Evolutionary conservation across 1,139 yeast genomes (phyloP), one percentile per base, ranked within the genome.

Genomic region (Wickerhamomyces sp.): DNA sequence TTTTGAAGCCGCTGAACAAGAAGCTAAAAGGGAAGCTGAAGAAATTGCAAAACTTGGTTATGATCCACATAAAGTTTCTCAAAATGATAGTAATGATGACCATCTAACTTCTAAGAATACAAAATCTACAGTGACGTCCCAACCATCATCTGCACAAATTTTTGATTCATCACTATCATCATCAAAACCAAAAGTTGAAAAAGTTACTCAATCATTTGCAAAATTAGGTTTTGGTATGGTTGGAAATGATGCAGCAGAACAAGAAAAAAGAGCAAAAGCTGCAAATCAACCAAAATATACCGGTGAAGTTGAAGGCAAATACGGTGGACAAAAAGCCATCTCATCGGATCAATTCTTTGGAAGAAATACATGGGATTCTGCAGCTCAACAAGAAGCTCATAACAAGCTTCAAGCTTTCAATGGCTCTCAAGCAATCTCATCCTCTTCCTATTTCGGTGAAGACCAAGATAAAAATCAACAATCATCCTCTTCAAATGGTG

Each of bases 311-410:
- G 75, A 75, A 28, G 74, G 72, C 54, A 86, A 88, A 61, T 91
- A 72, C 59, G 97, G 96, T 37, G 66, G 68, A 27, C 96, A 89
- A 59, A 91, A 87, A 70, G 95, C 89, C 37, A 93, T 91, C 46
- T 89, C 97, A 0, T 88, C 96, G 1, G 98, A 93, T 59, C 94
- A 88, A 62, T 78, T 75, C 57, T 91, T 91, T 58, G 96, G 96
- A 13, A 79, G 95, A 54, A 93, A 93, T 26, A 67, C 78, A 31
- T 87, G 77, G 55, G 96, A 87, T 52, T 85, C 85, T 48, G 67
- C 68, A 9, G 85, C 87, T 28, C 83, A 82, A 41, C 71, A 70
- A 30, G 96, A 88, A 61, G 96, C 97, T 5, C 71, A 71, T 44
- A 57, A 74, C 19, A 88, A 93, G 51, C 68, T 91, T 42, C 88